A percentile compares a stretch with the other conserved stretches of the same genome.
These are phyloP conservation scores for Kurtzmaniella cleridarum DNA, from an alignment of 805 yeast species.

Conservation along the genomic window DNA sequence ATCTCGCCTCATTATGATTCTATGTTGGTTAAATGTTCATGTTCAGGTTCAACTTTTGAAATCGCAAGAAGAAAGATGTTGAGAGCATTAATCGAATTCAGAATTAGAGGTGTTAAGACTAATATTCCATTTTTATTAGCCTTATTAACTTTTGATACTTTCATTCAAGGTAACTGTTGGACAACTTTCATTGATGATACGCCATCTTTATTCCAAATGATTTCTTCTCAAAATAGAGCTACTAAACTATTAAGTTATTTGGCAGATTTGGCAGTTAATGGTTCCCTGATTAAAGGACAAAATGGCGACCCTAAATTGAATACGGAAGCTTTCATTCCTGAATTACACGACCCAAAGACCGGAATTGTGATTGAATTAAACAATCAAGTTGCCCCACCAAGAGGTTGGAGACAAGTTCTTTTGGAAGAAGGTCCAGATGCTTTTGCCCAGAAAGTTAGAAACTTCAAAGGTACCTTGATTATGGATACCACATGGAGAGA, in stretches of 20 bases:
- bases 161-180: slow-evolving; percentile 88
- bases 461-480: slow-evolving; percentile 77
- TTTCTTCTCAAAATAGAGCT: slow-evolving; percentile 93
- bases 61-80: slow-evolving; percentile 97
- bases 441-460: slow-evolving; percentile 84
- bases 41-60: slow-evolving; percentile 96
- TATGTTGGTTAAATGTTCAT: slow-evolving; percentile 94
- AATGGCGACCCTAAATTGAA: slow-evolving; percentile 81
- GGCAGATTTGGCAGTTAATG: slow-evolving; percentile 93
- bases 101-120: slow-evolving; percentile 98
- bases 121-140: slow-evolving; percentile 95
- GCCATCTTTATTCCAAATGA: slow-evolving; percentile 92
- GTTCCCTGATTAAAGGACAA: slow-evolving; percentile 94
- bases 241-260: slow-evolving; percentile 86
- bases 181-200: slow-evolving; percentile 98
- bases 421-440: slow-evolving; percentile 81
- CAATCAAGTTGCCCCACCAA: slow-evolving; percentile 45
- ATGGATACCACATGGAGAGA: slow-evolving; percentile 99
- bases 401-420: slow-evolving; percentile 91
- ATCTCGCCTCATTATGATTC: slow-evolving; percentile 97
- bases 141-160: slow-evolving; percentile 82
- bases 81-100: slow-evolving; percentile 92
- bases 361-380: slow-evolving; percentile 60
- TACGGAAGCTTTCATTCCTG: slow-evolving; percentile 73
- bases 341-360: slow-evolving; percentile 51